phyloP scores from a whole-genome alignment of 2,329 filamentous ascomycete genomes.

The Scedosporium aurantiacum region DNA sequence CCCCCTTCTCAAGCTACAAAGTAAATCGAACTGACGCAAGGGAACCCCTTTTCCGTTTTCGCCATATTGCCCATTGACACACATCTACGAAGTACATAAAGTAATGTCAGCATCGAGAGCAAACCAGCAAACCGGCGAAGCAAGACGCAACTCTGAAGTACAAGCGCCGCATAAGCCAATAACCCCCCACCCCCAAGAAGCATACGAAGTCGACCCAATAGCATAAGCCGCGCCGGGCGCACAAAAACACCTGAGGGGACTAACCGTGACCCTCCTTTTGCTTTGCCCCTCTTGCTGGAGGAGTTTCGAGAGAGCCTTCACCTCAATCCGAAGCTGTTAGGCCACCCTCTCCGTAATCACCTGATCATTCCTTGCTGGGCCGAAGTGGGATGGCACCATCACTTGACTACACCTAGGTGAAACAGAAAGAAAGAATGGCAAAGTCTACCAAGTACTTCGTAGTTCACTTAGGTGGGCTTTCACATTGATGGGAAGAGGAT shows the following conservation, averaged over 20 bases:
- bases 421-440: slow-evolving; percentile 1
- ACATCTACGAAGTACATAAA: no score
- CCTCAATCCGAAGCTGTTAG: background rate
- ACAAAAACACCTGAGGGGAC: background rate
- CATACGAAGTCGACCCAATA: background rate
- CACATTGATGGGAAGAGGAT: background rate
- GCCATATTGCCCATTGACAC: no score
- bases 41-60: background rate
- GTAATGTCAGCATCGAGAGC: no score
- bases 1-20: background rate
- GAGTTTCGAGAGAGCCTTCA: background rate
- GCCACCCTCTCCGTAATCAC: slow-evolving; percentile 1
- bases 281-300: background rate
- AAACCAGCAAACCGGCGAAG: no score
- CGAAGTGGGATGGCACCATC: slow-evolving; percentile 2
- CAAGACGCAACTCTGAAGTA: no score
- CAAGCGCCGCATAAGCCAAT: no score
- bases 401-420: slow-evolving; percentile 5
- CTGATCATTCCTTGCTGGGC: background rate
- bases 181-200: background rate
- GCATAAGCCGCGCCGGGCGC: background rate
- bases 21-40: background rate
- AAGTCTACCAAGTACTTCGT: background rate
- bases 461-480: background rate
- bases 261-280: background rate